These are phyloP conservation scores for Nicotiana tabacum DNA, from an alignment of 257 asterid species.

Conservation along the genomic window DNA sequence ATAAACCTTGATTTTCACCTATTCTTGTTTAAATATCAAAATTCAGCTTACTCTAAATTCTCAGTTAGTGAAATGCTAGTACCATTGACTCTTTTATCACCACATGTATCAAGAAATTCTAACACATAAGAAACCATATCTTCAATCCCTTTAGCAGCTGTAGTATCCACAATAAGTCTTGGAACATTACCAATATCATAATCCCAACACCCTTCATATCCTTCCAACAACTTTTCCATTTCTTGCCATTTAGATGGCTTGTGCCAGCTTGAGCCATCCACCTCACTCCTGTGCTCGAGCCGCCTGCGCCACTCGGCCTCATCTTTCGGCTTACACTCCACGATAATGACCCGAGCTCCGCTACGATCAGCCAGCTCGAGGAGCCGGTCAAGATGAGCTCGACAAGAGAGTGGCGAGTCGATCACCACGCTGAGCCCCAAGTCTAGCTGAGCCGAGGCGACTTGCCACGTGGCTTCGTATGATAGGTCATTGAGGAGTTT, in stretches of 20 bases:
- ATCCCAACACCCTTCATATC: slow-evolving; percentile 68
- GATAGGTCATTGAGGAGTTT: slow-evolving; percentile 59
- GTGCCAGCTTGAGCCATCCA: slow-evolving; percentile 49
- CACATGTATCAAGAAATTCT: slow-evolving; percentile 27
- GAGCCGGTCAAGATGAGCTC: slow-evolving; percentile 42
- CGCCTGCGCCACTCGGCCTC: slow-evolving; percentile 63
- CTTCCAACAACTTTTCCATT: slow-evolving; percentile 56
- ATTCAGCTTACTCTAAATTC: not conserved
- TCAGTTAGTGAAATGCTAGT: not conserved
- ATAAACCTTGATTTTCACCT: not conserved
- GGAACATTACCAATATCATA: slow-evolving; percentile 59
- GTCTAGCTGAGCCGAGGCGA: slow-evolving; percentile 44
- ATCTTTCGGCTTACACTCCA: slow-evolving; percentile 62
- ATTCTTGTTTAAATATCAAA: not conserved
- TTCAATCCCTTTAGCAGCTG: slow-evolving; percentile 24
- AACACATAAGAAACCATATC: slow-evolving; percentile 35
- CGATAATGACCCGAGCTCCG: slow-evolving; percentile 30
- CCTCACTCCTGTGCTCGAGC: slow-evolving; percentile 45
- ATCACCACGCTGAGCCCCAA: slow-evolving; percentile 52
- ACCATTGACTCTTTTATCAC: not conserved
- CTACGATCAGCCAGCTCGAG: slow-evolving; percentile 24
- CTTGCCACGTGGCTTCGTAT: slow-evolving; percentile 57
- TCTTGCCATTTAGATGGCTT: slow-evolving; percentile 65
- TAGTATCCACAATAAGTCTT: slow-evolving; percentile 58
- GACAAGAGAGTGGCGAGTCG: slow-evolving; percentile 65